phyloP scores from a whole-genome alignment of 2,329 filamentous ascomycete species.

The Didymella pomorum region DNA sequence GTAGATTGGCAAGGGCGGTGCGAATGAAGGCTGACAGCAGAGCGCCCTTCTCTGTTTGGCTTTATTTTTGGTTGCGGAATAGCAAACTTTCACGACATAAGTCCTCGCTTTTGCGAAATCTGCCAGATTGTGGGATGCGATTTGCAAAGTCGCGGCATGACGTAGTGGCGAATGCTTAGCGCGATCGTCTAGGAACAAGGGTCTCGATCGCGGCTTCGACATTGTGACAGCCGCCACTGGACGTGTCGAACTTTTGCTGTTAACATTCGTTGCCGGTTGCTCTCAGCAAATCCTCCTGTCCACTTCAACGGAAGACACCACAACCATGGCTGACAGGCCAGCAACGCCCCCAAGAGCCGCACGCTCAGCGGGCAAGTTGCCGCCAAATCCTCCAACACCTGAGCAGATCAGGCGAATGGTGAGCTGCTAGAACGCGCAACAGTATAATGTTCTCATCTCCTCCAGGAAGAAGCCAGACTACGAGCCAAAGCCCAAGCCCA shows the following conservation, averaged over 20 bases:
- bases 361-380: slow-evolving; percentile 50
- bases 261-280: not conserved
- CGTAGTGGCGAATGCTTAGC: slow-evolving; percentile 37
- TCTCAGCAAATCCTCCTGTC: not conserved
- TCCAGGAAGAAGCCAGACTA: slow-evolving; percentile 83
- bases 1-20: slow-evolving; percentile 45
- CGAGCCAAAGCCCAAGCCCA: slow-evolving; percentile 84
- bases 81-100: not conserved
- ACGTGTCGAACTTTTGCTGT: not conserved
- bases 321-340: slow-evolving; percentile 52
- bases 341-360: slow-evolving; percentile 58
- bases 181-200: slow-evolving; percentile 34
- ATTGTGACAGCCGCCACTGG: slow-evolving; percentile 27
- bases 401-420: slow-evolving; percentile 68
- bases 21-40: slow-evolving; percentile 6
- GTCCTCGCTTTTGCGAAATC: not conserved
- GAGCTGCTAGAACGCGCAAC: slow-evolving; percentile 14
- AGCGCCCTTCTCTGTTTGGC: slow-evolving; percentile 29
- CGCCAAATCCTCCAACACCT: slow-evolving; percentile 62
- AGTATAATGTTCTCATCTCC: not conserved
- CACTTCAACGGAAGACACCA: not conserved
- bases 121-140: slow-evolving; percentile 13
- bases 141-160: slow-evolving; percentile 20
- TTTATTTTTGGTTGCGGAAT: not conserved
- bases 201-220: slow-evolving; percentile 25